Percentiles rank a stretch among this genome's conserved stretches.
Conservation (phyloP, 1,284 basidiomycete genomes). For the Coniferiporia sulphurascens region DNA sequence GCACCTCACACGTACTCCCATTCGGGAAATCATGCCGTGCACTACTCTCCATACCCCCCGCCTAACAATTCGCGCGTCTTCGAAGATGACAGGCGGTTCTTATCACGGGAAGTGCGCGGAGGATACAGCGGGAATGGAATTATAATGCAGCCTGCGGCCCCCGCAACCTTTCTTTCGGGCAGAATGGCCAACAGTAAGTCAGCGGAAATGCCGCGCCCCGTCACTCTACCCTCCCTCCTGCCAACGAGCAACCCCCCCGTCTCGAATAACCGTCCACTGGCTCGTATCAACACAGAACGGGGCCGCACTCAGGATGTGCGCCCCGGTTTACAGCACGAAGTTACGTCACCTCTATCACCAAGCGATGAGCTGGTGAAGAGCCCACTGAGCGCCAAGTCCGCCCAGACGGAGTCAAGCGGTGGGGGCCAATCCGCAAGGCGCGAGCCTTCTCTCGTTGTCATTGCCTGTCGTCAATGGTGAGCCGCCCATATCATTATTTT, state of each 20-base stretch:
- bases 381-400: constrained; percentile 22
- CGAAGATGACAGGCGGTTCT: constrained; percentile 7
- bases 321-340: constrained; percentile 4
- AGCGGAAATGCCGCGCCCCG: constrained; percentile 13
- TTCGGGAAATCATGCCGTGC: not conserved
- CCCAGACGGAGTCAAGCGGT: constrained; percentile 9
- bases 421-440: constrained; percentile 39
- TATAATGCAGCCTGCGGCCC: not conserved
- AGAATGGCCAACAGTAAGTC: constrained; percentile 7
- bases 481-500: constrained; percentile 21
- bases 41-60: not conserved
- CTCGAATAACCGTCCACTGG: constrained; percentile 1
- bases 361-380: constrained; percentile 19
- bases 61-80: not conserved
- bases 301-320: not conserved
- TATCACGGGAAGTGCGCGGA: not conserved
- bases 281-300: constrained; percentile 3
- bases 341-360: constrained; percentile 9
- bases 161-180: constrained; percentile 1
- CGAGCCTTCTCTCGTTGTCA: constrained; percentile 62
- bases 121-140: not conserved
- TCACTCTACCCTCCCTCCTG: constrained; percentile 15
- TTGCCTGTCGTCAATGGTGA: constrained; percentile 63
- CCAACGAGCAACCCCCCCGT: constrained; percentile 2
- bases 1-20: constrained; percentile 25